Evolutionary conservation across 768 basidiomycete species (phyloP).

Genomic region (Trametes meyenii): DNA sequence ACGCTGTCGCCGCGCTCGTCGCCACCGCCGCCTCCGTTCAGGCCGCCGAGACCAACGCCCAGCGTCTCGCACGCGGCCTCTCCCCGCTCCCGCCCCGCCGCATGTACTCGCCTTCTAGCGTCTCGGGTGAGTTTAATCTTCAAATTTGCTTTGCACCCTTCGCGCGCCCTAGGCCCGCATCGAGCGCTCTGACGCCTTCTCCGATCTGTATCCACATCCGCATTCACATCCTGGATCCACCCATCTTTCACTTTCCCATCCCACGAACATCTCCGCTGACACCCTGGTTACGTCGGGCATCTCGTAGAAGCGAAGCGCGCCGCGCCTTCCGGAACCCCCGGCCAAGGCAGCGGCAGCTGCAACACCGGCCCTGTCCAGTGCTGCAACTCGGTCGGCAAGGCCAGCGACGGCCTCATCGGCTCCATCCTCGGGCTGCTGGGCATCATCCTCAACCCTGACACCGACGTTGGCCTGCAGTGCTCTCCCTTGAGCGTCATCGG

Average conservation of each 20-base stretch:
- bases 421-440: conserved; percentile 25
- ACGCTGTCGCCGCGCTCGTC: conserved; percentile 18
- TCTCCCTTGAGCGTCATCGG: conserved; percentile 19
- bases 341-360: conserved; percentile 26
- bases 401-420: conserved; percentile 16
- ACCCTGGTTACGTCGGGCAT: neutral
- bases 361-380: conserved; percentile 37
- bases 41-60: conserved; percentile 20
- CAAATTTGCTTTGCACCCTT: neutral
- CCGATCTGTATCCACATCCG: neutral
- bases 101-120: conserved; percentile 12
- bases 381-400: conserved; percentile 33
- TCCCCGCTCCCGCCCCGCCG: conserved; percentile 16
- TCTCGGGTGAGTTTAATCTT: conserved; percentile 8
- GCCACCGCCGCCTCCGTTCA: conserved; percentile 20
- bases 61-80: conserved; percentile 22
- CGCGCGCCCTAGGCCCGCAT: neutral
- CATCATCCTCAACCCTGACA: conserved; percentile 15
- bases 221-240: neutral
- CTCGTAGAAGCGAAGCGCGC: conserved; percentile 18
- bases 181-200: too few species aligned
- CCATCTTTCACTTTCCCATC: neutral
- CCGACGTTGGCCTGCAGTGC: conserved; percentile 30
- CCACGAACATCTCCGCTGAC: conserved; percentile 5
- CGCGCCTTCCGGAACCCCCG: conserved; percentile 18